Conservation (phyloP, 1,139 yeast species). For the Suhomyces taliae region DNA sequence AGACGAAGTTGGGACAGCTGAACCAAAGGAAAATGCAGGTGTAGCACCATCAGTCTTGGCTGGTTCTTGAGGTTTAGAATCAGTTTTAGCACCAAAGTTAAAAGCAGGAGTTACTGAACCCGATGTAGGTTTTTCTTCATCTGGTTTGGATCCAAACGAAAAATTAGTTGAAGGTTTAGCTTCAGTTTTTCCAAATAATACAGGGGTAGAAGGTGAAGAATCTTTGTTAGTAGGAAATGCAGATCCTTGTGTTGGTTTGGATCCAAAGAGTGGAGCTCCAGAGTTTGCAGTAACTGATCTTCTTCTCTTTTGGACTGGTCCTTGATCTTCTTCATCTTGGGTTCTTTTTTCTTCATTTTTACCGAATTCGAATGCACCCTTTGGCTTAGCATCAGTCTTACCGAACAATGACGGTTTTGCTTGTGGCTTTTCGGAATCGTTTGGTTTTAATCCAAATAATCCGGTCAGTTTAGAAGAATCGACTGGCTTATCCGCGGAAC, state of each 20-base stretch:
- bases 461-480: background rate
- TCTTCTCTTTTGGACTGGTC: slow-evolving; percentile 1
- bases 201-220: slow-evolving; percentile 6
- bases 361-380: background rate
- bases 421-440: background rate
- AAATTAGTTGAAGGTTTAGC: background rate
- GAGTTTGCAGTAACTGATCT: background rate
- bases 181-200: slow-evolving; percentile 5
- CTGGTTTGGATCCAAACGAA: background rate
- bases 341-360: background rate
- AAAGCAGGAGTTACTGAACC: slow-evolving; percentile 5
- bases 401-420: background rate
- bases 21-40: background rate
- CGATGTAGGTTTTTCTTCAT: slow-evolving; percentile 1
- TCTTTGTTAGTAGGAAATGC: slow-evolving; percentile 1
- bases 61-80: background rate
- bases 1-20: background rate
- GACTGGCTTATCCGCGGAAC: too few relatives aligned
- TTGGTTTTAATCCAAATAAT: background rate
- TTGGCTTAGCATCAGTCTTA: background rate
- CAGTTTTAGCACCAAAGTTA: slow-evolving; percentile 2
- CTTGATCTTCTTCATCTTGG: background rate
- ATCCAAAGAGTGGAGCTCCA: background rate
- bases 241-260: slow-evolving; percentile 2
- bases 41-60: background rate